phyloP scores from a whole-genome alignment of 305 asterid genomes.

The Coffea humblotiana region DNA sequence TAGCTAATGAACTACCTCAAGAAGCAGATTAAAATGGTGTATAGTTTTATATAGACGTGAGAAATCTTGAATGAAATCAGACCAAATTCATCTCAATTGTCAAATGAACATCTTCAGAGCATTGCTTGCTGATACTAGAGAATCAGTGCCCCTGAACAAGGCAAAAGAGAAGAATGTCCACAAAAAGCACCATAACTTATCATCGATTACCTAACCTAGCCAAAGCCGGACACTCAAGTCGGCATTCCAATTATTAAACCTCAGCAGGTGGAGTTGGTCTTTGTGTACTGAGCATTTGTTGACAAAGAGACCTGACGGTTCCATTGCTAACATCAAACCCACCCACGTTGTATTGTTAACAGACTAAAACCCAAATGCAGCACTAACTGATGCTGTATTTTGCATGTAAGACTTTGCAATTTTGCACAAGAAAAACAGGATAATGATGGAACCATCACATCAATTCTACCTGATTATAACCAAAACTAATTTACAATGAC shows the following conservation, averaged over 20 bases:
- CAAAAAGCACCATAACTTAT: not conserved
- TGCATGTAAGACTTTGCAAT: not conserved
- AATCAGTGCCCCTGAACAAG: not conserved
- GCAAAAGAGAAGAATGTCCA: not conserved
- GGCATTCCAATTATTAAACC: not conserved
- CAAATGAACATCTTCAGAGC: not conserved
- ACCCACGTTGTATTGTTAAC: not conserved
- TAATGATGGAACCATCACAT: not conserved
- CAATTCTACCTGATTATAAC: not conserved
- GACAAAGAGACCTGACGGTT: not conserved
- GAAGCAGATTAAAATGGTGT: not conserved
- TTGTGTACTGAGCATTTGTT: not conserved
- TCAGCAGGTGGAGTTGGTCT: not conserved
- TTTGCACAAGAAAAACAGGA: not conserved
- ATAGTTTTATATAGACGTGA: not conserved
- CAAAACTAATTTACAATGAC: not conserved
- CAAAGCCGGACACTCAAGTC: no score
- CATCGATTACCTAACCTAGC: not conserved
- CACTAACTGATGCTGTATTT: not conserved
- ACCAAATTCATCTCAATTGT: not conserved
- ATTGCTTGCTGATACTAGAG: not conserved
- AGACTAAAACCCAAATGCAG: not conserved
- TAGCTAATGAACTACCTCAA: not conserved
- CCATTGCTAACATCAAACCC: not conserved
- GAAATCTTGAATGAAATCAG: not conserved